Evolutionary conservation across 257 asterid species (phyloP), one percentile per base, ranked within the genome.

Genomic region (Solanum paucissectum): DNA sequence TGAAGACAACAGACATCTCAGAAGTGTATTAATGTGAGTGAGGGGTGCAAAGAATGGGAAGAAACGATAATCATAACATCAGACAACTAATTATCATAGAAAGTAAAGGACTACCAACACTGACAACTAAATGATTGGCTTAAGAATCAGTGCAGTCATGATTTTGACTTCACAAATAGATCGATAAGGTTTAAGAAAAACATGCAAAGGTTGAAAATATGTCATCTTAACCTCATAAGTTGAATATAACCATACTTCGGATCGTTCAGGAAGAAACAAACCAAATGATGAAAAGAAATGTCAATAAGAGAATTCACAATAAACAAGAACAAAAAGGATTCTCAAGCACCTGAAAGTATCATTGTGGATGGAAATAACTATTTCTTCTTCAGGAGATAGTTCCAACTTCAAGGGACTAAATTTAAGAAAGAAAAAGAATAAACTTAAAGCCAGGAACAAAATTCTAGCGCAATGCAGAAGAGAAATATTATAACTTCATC

Each of bases 371-470:
- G 98, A 94, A 90, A 95, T 85, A 60, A 95, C 92, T 87, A 97
- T 94, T 93, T 97, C 99, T 92, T 97, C 99, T 92, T 95, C 98
- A 88, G 99, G 99, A 85, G 99, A 94, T 87, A 97, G 90, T 89
- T 97, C 98, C 93, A 97, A 74, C 83, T 87, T 92, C 92, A 97
- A 90, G 75, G 98, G 98, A 92, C 99, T 97, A 91, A 87, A 89
- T 81, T 72, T 12, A 13, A 77, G 62, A 86, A 20, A 27, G 84
- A 49, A 46, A 13, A 12, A 23, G 25, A 87, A 89, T 85, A 62
- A 76, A 58, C 8, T 49, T 32, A 34, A 66, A 79, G 42, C 82
- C 85, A 88, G 83, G 91, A 89, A 87, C 60, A 83, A 74, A 86
- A 73, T 11, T 79, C 29, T 81, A 42, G 6, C 52, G 42, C 5